phyloP scores from a whole-genome alignment of 2,329 filamentous ascomycete species.

The Exutisphaerella laricina region DNA sequence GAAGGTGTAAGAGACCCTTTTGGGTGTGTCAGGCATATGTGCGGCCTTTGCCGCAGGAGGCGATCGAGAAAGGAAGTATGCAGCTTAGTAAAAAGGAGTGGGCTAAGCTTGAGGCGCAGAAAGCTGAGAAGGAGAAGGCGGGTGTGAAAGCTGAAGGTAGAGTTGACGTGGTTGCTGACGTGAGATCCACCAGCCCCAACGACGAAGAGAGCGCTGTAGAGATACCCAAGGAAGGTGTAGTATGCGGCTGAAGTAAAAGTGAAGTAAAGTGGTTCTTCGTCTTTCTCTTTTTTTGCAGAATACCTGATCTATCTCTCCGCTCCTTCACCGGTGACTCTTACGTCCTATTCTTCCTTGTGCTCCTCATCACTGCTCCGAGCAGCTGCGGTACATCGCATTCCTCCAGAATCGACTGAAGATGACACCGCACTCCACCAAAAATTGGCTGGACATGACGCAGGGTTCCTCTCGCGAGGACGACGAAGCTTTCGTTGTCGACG shows the following conservation, averaged over 20 bases:
- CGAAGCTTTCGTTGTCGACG: no score
- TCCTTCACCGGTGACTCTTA: no score
- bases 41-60: conserved; percentile 79
- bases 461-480: no score
- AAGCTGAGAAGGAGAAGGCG: conserved; percentile 26
- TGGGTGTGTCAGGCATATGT: conserved; percentile 89
- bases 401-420: no score
- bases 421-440: no score
- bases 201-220: conserved; percentile 23
- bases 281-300: no score
- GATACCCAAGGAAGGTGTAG: conserved; percentile 41
- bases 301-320: no score
- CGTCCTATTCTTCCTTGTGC: no score
- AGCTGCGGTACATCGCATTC: no score
- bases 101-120: conserved; percentile 26
- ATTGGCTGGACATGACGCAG: no score
- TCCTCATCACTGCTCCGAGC: no score
- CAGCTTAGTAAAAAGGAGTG: conserved; percentile 32
- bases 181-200: conserved; percentile 13
- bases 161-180: conserved; percentile 20
- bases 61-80: conserved; percentile 40
- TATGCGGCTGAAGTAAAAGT: conserved; percentile 42
- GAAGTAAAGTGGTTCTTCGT: no score
- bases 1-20: conserved; percentile 72
- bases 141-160: conserved; percentile 28